Conservation (phyloP, 2,329 filamentous ascomycete species). For the Fusarium sp. region DNA sequence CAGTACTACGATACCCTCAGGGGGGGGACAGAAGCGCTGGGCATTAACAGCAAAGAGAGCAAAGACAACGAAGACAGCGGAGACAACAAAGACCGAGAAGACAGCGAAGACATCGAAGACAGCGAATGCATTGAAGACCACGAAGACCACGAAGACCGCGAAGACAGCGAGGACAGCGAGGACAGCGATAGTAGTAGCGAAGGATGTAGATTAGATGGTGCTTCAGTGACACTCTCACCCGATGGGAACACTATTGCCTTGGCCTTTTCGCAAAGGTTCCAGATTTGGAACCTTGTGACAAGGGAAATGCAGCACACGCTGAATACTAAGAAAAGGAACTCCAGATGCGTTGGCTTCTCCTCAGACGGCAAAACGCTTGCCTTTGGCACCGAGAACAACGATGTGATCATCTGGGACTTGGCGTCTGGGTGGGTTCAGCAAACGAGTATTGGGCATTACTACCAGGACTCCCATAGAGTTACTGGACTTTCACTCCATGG, state of each 20-base stretch:
- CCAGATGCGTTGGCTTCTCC: neutral
- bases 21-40: neutral
- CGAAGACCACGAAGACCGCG: too few relatives aligned
- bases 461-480: too few relatives aligned
- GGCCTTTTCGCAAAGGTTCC: neutral
- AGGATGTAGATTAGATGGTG: too few relatives aligned
- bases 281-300: neutral
- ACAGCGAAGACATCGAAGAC: too few relatives aligned
- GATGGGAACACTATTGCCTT: neutral
- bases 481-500: neutral
- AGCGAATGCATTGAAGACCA: too few relatives aligned
- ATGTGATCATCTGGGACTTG: neutral
- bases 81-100: too few relatives aligned
- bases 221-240: neutral
- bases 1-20: neutral
- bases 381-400: neutral
- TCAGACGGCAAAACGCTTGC: neutral
- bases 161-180: too few relatives aligned
- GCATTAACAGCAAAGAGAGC: too few relatives aligned
- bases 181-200: too few relatives aligned
- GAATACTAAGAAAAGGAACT: rapidly evolving
- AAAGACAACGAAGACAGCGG: too few relatives aligned
- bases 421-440: neutral
- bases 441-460: neutral
- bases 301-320: neutral